Evolutionary conservation across 306 rosid genomes (phyloP).

Genomic region (Sicyos baderoa): DNA sequence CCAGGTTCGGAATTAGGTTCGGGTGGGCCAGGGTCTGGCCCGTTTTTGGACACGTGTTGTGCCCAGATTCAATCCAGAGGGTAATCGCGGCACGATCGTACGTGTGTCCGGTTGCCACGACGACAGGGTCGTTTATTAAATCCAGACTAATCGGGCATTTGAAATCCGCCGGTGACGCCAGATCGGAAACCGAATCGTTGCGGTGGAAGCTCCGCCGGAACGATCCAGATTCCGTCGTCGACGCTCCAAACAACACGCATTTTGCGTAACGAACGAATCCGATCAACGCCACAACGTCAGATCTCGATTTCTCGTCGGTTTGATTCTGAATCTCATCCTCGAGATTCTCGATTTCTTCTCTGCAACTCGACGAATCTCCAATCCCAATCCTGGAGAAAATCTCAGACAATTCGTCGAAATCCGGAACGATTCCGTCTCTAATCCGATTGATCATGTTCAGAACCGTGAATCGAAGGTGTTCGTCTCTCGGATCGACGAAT

Average conservation of each 20-base stretch:
- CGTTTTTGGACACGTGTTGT: constrained; percentile 89
- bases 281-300: constrained; percentile 53
- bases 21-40: constrained; percentile 72
- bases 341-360: constrained; percentile 60
- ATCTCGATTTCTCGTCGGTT: constrained; percentile 47
- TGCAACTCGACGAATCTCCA: constrained; percentile 50
- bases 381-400: constrained; percentile 49
- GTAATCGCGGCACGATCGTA: constrained; percentile 68
- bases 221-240: constrained; percentile 28
- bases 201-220: background rate
- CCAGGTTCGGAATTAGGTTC: constrained; percentile 52
- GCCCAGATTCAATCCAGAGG: constrained; percentile 76
- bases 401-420: constrained; percentile 26
- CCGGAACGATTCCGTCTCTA: constrained; percentile 60
- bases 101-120: constrained; percentile 95
- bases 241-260: constrained; percentile 72
- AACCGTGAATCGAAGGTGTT: constrained; percentile 35
- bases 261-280: constrained; percentile 77
- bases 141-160: constrained; percentile 78
- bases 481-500: constrained; percentile 30
- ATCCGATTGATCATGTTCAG: constrained; percentile 49
- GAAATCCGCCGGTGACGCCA: constrained; percentile 50
- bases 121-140: constrained; percentile 74
- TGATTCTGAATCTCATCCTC: constrained; percentile 66
- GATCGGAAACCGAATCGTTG: constrained; percentile 32